Base-by-base conservation (phyloP, 2,329 filamentous ascomycete species). In the Xylaria sp. region DNA sequence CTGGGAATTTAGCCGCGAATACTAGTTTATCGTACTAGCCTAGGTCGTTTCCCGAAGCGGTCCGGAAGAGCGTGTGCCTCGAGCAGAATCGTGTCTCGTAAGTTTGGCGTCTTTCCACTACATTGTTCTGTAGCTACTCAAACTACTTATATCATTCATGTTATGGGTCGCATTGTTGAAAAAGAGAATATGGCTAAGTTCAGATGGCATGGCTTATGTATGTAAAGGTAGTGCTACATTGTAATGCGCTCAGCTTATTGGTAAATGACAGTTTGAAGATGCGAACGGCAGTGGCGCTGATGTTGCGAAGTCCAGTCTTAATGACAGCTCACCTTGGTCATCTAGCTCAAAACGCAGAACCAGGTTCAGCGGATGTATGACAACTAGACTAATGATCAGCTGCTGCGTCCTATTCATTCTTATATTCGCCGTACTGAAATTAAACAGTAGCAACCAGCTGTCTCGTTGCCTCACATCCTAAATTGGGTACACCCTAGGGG, bases 1-100 rank as follows among this genome's bases (percentile, higher is more conserved):
- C 49, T 56, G 7, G n/a, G 56, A 59, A 65, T 70, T 70, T 70
- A 70, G 66, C 68, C 68, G 68, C 33, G 40, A 63, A 44, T 20
- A 48, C 40, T 42, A 3, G 31, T 28, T 44, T 38, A n/a, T 65
- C 23, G 26, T 51, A 44, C 23, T 54, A 40, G 5, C 36, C 36
- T 40, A 26, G 23, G 20, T 65, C 23, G 26, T 66, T 70, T 68
- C 68, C 68, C 5, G 59, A 70, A 65, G 48, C 40, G 59, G 65
- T 60, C 42, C 68, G 68, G 68, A 70, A 51, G 49, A 46, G 48
- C 17, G 2, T n/a, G 51, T 46, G 61, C 28, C 46, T 58, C 15
- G 42, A 56, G n/a, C 23, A 60, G 23, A 42, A 31, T 26, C 40
- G 17, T 17, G 11, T 60, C 36, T 31, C 40, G 15, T 28, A 11